A percentile compares a stretch with the other conserved stretches of the same genome.
Evolutionary conservation across 441 rosid species (phyloP).

Genomic region (Erysimum pusillum): DNA sequence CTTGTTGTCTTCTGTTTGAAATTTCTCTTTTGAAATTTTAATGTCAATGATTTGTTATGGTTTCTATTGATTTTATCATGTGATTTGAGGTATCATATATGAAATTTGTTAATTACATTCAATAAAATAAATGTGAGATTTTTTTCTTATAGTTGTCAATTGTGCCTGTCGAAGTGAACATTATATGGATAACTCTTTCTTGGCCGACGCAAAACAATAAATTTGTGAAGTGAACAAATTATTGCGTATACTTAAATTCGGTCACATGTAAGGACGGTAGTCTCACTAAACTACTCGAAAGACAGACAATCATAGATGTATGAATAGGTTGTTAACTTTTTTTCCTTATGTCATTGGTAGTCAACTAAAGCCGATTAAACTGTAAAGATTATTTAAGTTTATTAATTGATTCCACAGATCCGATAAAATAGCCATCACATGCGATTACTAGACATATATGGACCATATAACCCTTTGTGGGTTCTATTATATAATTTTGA

Average conservation of each 20-base stretch:
- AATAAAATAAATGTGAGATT: slow-evolving; percentile 9
- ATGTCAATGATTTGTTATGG: slow-evolving; percentile 11
- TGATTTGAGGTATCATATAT: background rate
- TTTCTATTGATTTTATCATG: slow-evolving; percentile 15
- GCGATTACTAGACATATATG: slow-evolving; percentile 32
- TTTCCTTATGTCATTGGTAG: background rate
- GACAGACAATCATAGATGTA: background rate
- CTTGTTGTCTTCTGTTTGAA: slow-evolving; percentile 55
- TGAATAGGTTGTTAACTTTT: too few relatives aligned
- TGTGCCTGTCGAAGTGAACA: background rate
- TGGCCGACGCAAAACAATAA: background rate
- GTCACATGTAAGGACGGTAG: background rate
- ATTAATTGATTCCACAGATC: slow-evolving; percentile 28
- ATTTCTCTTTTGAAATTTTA: slow-evolving; percentile 46
- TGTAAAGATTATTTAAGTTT: background rate
- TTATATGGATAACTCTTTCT: slow-evolving; percentile 1
- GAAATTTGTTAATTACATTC: slow-evolving; percentile 34
- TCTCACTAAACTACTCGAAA: background rate
- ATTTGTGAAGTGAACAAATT: background rate
- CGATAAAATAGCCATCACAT: slow-evolving; percentile 31
- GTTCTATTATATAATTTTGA: slow-evolving; percentile 2
- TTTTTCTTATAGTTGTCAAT: background rate
- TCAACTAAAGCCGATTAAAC: background rate
- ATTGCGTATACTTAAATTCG: background rate
- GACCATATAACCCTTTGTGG: slow-evolving; percentile 1